Conservation (phyloP, 2,329 filamentous ascomycete species). For the Aureobasidium sp. region DNA sequence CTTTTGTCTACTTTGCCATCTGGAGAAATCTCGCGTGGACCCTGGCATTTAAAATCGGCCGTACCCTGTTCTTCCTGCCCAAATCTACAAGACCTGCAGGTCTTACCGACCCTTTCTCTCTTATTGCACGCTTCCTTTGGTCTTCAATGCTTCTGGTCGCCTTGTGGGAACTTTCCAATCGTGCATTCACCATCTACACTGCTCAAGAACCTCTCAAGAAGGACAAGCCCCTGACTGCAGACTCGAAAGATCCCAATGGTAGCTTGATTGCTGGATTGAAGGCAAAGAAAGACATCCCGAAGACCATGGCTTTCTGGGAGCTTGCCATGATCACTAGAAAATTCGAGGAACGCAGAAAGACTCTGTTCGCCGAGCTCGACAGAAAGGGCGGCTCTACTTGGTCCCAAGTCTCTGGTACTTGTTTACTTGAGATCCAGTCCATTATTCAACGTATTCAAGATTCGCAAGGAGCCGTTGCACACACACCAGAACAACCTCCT, state of each 20-base stretch:
- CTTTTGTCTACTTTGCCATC: slow-evolving; percentile 53
- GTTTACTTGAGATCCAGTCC: slow-evolving; percentile 60
- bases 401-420: slow-evolving; percentile 67
- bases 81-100: slow-evolving; percentile 55
- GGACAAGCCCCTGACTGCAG: slow-evolving; percentile 71
- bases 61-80: slow-evolving; percentile 68
- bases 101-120: slow-evolving; percentile 48
- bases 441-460: slow-evolving; percentile 61
- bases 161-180: slow-evolving; percentile 71
- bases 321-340: slow-evolving; percentile 69
- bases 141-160: slow-evolving; percentile 62
- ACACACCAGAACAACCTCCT: slow-evolving; percentile 18
- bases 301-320: slow-evolving; percentile 89
- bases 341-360: slow-evolving; percentile 67
- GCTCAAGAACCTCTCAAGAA: slow-evolving; percentile 76
- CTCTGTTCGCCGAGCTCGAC: slow-evolving; percentile 82
- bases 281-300: slow-evolving; percentile 71
- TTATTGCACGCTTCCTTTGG: slow-evolving; percentile 44
- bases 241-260: slow-evolving; percentile 76
- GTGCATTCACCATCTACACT: slow-evolving; percentile 73
- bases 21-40: slow-evolving; percentile 61
- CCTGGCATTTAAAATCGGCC: slow-evolving; percentile 62
- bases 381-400: slow-evolving; percentile 70
- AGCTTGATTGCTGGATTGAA: slow-evolving; percentile 78
- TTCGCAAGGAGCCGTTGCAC: slow-evolving; percentile 21